Evolutionary conservation across 345 rosid species (phyloP).

Genomic region (Linum tenue): DNA sequence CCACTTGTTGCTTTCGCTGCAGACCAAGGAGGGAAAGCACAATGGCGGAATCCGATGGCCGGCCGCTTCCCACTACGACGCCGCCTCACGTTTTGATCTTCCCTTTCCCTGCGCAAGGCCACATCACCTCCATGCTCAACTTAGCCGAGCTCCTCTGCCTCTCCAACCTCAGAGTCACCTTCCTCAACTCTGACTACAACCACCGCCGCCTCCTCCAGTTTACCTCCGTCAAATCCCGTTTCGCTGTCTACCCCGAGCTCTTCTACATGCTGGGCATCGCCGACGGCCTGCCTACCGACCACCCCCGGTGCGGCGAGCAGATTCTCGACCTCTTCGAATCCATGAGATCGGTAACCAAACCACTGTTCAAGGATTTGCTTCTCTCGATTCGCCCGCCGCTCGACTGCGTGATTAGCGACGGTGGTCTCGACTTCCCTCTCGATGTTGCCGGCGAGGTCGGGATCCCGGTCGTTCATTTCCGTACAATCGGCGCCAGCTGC

Average conservation of each 20-base stretch:
- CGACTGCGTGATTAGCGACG: constrained; percentile 33
- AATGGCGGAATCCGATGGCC: neutral
- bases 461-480: constrained; percentile 22
- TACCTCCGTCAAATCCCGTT: constrained; percentile 25
- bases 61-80: neutral
- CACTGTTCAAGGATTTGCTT: constrained; percentile 4
- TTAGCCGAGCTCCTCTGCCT: constrained; percentile 44
- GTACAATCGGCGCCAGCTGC: constrained; percentile 27
- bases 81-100: constrained; percentile 40
- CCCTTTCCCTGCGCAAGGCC: constrained; percentile 55
- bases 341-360: neutral
- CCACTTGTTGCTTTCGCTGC: neutral
- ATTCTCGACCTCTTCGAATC: neutral
- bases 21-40: neutral
- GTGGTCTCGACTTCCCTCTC: constrained; percentile 20
- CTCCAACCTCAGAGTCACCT: constrained; percentile 44
- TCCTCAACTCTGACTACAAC: constrained; percentile 36
- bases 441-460: constrained; percentile 30
- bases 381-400: constrained; percentile 7
- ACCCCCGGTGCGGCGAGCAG: neutral
- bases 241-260: constrained; percentile 18
- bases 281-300: constrained; percentile 21
- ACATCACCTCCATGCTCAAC: constrained; percentile 60
- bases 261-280: constrained; percentile 26
- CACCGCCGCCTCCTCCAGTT: constrained; percentile 18